Evolutionary conservation across 352 stramenopile genomes (phyloP), one percentile per base, ranked within the genome.

Genomic region (Aphanomyces cochlioides): DNA sequence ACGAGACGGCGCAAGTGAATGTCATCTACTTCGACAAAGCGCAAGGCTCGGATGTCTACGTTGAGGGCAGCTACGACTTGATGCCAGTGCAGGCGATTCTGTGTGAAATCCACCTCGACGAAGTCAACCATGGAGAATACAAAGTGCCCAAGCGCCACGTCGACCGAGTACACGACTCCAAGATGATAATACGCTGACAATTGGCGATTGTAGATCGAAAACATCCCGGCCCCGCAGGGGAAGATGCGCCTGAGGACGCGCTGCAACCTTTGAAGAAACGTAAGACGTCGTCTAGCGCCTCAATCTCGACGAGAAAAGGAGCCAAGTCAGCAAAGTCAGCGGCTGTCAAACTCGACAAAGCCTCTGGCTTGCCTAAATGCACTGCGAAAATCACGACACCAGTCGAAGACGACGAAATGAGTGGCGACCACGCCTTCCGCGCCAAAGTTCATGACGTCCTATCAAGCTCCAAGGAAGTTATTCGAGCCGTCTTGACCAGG

Each of bases 31-130:
- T 90, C 38, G 85, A 90, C 69, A 78, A 77, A 56, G 57, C 74
- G 21, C 37, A 48, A 4, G 61, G 45, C 1, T 43, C 19, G 34
- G 39, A 64, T 63, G 50, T 64, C 15, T 93, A 92, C 66, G 73
- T 78, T 48, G 75, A 78, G 38, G 81, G 80, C 19, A 89, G 82
- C 60, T 78, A 92, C 73, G 85, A 93, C 50, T 67, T 77, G 28
- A 73, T 90, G 19, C 77, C 82, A 39, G 83, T 91, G 7, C 74
- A 81, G 39, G 81, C 79, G 21, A 93, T 93, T 54, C 53, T 93
- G 66, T 93, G 85, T 47, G 82, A 91, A 60, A 81, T 92, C 3
- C 89, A 79, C 37, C 66, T 91, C 60, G 48, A 64, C 17, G 64
- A 70, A 40, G 43, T 58, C 17, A 37, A 47, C 3, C 64, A 47